phyloP scores from a whole-genome alignment of 768 basidiomycete genomes.

The Boletus sp. region DNA sequence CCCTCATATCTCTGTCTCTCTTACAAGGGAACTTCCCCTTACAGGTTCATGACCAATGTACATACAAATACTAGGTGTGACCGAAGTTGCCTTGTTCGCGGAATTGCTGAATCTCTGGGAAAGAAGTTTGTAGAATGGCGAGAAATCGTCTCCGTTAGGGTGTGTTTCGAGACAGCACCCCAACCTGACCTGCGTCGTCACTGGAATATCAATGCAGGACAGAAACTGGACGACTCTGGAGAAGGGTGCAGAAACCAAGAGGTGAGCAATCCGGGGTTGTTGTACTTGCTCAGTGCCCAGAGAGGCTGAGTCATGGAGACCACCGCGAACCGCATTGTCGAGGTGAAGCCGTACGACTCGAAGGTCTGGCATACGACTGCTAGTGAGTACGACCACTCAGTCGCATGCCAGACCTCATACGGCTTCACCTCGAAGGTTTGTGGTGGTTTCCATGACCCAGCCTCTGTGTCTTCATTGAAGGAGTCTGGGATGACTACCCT shows the following conservation, averaged over 20 bases:
- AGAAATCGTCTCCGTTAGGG: not conserved
- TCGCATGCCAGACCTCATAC: not conserved
- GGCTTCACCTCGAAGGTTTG: not conserved
- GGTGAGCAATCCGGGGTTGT: not conserved
- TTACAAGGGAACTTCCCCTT: no score
- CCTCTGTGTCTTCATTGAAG: not conserved
- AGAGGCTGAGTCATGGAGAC: not conserved
- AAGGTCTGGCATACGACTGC: constrained; percentile 1
- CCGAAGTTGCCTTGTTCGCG: not conserved
- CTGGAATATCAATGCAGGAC: not conserved
- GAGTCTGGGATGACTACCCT: not conserved
- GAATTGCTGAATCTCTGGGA: not conserved
- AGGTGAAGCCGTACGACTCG: not conserved
- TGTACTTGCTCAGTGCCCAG: not conserved
- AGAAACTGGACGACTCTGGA: not conserved
- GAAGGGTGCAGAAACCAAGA: not conserved
- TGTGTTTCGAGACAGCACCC: not conserved
- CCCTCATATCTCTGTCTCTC: no score
- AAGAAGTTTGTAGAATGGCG: not conserved
- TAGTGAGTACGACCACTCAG: not conserved
- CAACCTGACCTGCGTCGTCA: not conserved
- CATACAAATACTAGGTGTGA: not conserved
- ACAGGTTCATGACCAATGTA: no score
- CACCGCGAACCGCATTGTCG: not conserved
- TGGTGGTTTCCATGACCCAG: not conserved